Evolutionary conservation across 352 stramenopile species (phyloP), one percentile per base, ranked within the genome.

Genomic region (Globisporangium nagaii): DNA sequence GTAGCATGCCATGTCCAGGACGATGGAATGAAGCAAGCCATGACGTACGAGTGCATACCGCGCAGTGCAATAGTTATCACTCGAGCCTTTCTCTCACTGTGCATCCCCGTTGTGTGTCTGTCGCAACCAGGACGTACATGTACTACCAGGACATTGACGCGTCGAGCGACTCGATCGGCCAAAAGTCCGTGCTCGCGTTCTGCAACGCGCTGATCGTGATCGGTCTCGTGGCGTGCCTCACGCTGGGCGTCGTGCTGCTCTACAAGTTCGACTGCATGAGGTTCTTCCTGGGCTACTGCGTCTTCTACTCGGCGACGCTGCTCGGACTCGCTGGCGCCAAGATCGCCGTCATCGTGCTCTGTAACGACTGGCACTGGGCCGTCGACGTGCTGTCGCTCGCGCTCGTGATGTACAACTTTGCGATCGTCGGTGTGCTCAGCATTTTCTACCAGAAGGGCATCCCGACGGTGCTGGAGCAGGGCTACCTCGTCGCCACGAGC

Each of bases 401-500:
- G 8, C 58, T 96, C 40, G 65, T 90, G 65, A 95, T 95, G 71
- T 93, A 90, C 71, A 96, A 95, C 62, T 94, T 96, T 49, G 84
- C 79, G 2, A 66, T 95, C 25, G 84, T 93, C 10, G 84, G 83
- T 3, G 75, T 93, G 17, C 63, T 96, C 28, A 79, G 73, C 46
- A 90, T 96, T 49, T 96, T 96, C 31, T 95, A 92, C 59, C 84
- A 90, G 41, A 84, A 82, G 22, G 81, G 79, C 7, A 91, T 96
- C 47, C 85, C 90, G 1, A 27, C 65, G 2, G 7, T 77, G 41
- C 47, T 98, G 9, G 94, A 92, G 31, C 90, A 98, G 58, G 71
- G 64, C 4, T 98, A 98, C 65, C 72, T 98, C 5, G 72, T 99
- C 37, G 58, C 68, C 15, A 97, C 88, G 10, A 98, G 88, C 53